These are phyloP conservation scores for Heimioporus retisporus DNA, from an alignment of 1,284 basidiomycete genomes.

Conservation along the genomic window DNA sequence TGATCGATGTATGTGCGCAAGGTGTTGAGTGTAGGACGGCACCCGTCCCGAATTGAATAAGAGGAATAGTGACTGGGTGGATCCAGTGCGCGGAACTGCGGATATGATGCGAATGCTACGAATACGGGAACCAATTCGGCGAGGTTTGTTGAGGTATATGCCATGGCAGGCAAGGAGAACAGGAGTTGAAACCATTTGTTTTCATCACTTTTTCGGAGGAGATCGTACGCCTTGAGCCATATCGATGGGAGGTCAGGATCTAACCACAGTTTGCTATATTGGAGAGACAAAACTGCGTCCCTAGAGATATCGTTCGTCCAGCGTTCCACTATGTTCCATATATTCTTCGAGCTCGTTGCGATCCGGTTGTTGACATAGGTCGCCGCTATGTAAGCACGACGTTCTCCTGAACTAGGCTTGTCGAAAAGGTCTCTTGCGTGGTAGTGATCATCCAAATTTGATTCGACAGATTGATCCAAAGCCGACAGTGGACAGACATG, in stretches of 20 bases:
- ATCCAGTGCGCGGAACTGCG: neutral
- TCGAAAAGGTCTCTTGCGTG: neutral
- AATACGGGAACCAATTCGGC: neutral
- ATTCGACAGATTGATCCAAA: neutral
- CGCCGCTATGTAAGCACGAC: constrained; percentile 25
- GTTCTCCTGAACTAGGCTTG: constrained; percentile 12
- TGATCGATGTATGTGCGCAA: neutral
- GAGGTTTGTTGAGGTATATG: neutral
- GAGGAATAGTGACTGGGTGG: neutral
- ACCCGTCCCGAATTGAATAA: neutral
- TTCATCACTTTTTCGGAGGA: neutral
- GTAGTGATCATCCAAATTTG: neutral
- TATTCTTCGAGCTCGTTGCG: neutral
- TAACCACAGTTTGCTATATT: neutral
- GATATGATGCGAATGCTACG: neutral
- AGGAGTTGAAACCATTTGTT: neutral
- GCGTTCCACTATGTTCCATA: neutral
- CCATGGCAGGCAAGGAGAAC: neutral
- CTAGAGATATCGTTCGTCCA: neutral
- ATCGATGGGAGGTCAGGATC: neutral
- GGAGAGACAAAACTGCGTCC: neutral
- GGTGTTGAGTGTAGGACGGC: neutral
- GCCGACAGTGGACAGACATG: neutral
- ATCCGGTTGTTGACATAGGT: constrained; percentile 1
- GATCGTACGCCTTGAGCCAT: neutral